phyloP scores from a whole-genome alignment of 176 grass and related monocot genomes.

The Rhipidocladum racemiflorum region DNA sequence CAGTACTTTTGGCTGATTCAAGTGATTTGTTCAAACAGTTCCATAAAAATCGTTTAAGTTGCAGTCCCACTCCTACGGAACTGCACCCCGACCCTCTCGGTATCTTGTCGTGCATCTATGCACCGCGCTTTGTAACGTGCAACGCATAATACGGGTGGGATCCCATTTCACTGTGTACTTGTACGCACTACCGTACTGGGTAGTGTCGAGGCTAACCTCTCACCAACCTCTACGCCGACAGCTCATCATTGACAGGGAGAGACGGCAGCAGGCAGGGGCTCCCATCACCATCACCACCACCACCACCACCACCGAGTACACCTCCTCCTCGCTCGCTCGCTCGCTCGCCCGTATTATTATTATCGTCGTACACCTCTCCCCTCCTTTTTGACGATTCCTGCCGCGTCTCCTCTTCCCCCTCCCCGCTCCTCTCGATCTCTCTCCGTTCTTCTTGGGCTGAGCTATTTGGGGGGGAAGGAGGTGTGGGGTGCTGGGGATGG shows the following conservation, averaged over 20 bases:
- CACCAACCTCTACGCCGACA: constrained; percentile 35
- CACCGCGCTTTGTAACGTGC: background rate
- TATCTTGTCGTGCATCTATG: too few species aligned
- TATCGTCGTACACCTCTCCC: background rate
- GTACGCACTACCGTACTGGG: background rate
- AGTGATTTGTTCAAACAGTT: too few species aligned
- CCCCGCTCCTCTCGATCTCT: background rate
- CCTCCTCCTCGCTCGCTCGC: background rate
- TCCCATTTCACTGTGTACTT: background rate
- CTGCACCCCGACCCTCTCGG: too few species aligned
- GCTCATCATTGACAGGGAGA: constrained; percentile 23
- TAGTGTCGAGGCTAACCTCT: background rate
- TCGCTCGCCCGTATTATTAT: background rate
- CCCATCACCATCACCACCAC: background rate
- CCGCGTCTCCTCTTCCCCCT: background rate
- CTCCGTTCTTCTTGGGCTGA: background rate
- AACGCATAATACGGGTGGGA: background rate
- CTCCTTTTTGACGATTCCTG: background rate
- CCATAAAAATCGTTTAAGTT: too few species aligned
- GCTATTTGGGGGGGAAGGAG: background rate
- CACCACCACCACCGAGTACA: background rate
- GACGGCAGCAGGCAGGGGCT: background rate
- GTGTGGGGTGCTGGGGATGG: background rate
- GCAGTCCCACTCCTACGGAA: too few species aligned
- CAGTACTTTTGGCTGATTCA: too few species aligned